phyloP scores from a whole-genome alignment of 805 yeast genomes.

The Sugiyamaella americana region DNA sequence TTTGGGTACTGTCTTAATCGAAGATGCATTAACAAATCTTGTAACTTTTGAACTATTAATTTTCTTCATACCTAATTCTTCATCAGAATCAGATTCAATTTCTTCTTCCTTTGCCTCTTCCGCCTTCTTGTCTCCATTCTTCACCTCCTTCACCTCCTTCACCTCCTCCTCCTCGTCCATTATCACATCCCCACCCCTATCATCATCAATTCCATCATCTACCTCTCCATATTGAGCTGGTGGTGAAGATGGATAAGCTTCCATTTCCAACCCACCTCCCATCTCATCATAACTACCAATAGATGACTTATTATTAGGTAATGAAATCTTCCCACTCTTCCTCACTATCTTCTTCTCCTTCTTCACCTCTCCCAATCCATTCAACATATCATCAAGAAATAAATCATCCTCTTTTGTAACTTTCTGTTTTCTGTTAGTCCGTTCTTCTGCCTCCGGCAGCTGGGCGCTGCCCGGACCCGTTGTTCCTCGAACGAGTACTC shows the following conservation, averaged over 20 bases:
- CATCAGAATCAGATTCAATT: not conserved
- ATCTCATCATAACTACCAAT: not conserved
- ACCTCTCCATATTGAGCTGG: slow-evolving; percentile 1
- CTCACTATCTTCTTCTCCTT: not conserved
- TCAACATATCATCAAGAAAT: slow-evolving; percentile 64
- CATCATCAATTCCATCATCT: slow-evolving; percentile 14
- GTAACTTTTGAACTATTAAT: not conserved
- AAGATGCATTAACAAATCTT: not conserved
- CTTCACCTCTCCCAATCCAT: not conserved
- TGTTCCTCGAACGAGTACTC: not conserved
- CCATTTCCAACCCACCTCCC: not conserved
- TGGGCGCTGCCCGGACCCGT: no score
- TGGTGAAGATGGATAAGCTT: slow-evolving; percentile 13
- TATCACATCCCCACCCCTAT: slow-evolving; percentile 4
- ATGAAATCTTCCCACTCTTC: not conserved
- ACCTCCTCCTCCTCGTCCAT: slow-evolving; percentile 3
- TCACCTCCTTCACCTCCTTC: slow-evolving; percentile 1
- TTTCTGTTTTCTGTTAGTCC: slow-evolving; percentile 3
- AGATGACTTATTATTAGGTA: not conserved
- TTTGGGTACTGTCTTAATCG: not conserved
- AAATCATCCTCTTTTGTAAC: slow-evolving; percentile 37
- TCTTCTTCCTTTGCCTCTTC: not conserved
- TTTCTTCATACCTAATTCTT: not conserved
- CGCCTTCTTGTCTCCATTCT: not conserved
- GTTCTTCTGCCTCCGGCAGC: not conserved